These are phyloP conservation scores for Pistacia atlantica DNA, from an alignment of 345 rosid genomes.

Conservation along the genomic window DNA sequence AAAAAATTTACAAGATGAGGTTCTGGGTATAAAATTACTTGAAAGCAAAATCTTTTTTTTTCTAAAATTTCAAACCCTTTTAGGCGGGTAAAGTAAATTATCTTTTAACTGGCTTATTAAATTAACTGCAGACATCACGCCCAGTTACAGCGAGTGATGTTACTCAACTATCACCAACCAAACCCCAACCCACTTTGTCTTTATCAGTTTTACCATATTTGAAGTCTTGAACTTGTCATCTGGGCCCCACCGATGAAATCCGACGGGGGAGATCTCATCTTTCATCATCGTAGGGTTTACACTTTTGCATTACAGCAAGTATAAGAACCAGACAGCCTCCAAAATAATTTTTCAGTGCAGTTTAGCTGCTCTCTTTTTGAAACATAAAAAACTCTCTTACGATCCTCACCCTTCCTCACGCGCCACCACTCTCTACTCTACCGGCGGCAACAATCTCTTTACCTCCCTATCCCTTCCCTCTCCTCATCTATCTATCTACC, in stretches of 20 bases:
- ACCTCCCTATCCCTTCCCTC: slow-evolving; percentile 48
- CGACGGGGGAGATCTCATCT: slow-evolving; percentile 32
- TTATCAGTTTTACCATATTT: neutral
- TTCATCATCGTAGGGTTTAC: slow-evolving; percentile 32
- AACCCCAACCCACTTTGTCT: slow-evolving; percentile 8
- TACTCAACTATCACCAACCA: neutral
- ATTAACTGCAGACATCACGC: slow-evolving; percentile 11
- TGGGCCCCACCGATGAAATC: slow-evolving; percentile 29
- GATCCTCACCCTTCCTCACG: slow-evolving; percentile 22
- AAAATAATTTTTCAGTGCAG: slow-evolving; percentile 5
- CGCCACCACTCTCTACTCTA: slow-evolving; percentile 43
- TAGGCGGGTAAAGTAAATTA: neutral
- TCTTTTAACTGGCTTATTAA: neutral
- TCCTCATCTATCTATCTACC: slow-evolving; percentile 29
- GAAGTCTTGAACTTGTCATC: neutral
- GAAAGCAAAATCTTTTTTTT: too few relatives aligned
- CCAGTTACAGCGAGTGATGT: neutral
- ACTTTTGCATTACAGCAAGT: neutral
- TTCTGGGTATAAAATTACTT: too few relatives aligned
- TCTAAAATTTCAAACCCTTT: neutral
- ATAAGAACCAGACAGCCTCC: slow-evolving; percentile 9
- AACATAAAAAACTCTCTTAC: neutral
- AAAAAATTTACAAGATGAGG: too few relatives aligned
- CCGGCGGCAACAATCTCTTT: slow-evolving; percentile 55
- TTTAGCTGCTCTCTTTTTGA: slow-evolving; percentile 17